Percentiles rank a stretch among this genome's conserved stretches.
Evolutionary conservation across 1,139 yeast species (phyloP).

Genomic region (Saccharomycopsis phalli): DNA sequence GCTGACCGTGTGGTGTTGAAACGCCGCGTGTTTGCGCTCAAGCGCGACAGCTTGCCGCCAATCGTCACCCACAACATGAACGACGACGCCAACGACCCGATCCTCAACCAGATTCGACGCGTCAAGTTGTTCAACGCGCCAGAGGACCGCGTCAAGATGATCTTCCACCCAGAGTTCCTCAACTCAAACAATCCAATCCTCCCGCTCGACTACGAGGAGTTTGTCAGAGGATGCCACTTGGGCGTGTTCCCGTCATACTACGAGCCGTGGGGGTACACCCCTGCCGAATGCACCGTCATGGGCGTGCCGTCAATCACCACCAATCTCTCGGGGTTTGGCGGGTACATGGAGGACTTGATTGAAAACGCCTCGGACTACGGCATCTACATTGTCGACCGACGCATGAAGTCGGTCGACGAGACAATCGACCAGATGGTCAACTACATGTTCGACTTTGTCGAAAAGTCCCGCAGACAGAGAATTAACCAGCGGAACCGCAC

Average conservation of each 20-base stretch:
- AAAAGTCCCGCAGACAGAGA: slow-evolving; percentile 91
- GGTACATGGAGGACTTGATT: slow-evolving; percentile 96
- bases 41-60: slow-evolving; percentile 84
- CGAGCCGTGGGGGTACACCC: slow-evolving; percentile 99
- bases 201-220: slow-evolving; percentile 92
- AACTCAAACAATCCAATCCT: slow-evolving; percentile 92
- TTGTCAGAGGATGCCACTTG: slow-evolving; percentile 95
- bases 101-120: slow-evolving; percentile 83
- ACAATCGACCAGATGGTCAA: slow-evolving; percentile 84
- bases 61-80: slow-evolving; percentile 97
- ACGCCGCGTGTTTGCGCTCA: slow-evolving; percentile 88
- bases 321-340: slow-evolving; percentile 93
- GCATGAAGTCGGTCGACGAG: slow-evolving; percentile 90
- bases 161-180: slow-evolving; percentile 95
- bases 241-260: slow-evolving; percentile 98
- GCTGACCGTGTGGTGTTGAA: slow-evolving; percentile 85
- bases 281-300: slow-evolving; percentile 99
- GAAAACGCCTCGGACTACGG: slow-evolving; percentile 95
- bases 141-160: slow-evolving; percentile 85
- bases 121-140: slow-evolving; percentile 87
- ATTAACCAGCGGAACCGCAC: slow-evolving; percentile 97
- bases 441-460: slow-evolving; percentile 82
- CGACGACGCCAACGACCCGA: slow-evolving; percentile 86
- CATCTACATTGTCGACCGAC: slow-evolving; percentile 91
- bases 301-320: slow-evolving; percentile 99